Conservation (phyloP, 805 yeast species). For the Debaryomyces tyrocola region DNA sequence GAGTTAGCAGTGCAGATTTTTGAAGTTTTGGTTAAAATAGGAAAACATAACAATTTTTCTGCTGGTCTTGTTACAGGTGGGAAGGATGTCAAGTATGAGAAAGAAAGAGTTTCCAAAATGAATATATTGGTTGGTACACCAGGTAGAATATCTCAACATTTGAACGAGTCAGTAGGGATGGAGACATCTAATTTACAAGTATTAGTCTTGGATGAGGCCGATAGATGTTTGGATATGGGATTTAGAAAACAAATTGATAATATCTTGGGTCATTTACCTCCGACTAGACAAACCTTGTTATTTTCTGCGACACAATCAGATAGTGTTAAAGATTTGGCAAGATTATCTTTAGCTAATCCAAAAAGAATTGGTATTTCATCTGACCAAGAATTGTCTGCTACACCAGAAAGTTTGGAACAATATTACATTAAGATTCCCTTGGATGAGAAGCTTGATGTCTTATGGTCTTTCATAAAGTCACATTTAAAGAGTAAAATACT, state of each 20-base stretch:
- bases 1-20: constrained; percentile 90
- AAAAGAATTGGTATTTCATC: constrained; percentile 41
- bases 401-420: constrained; percentile 86
- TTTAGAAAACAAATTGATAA: constrained; percentile 81
- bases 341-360: constrained; percentile 70
- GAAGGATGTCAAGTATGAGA: constrained; percentile 79
- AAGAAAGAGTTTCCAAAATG: constrained; percentile 73
- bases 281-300: constrained; percentile 76
- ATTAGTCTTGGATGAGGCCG: constrained; percentile 88
- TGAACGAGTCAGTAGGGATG: constrained; percentile 85
- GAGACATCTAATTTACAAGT: constrained; percentile 74
- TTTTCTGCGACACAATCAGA: constrained; percentile 92
- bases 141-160: constrained; percentile 84
- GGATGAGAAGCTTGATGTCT: constrained; percentile 77
- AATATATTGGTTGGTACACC: constrained; percentile 91
- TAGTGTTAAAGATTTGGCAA: constrained; percentile 76
- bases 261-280: constrained; percentile 74
- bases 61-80: constrained; percentile 96
- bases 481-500: constrained; percentile 79
- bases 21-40: constrained; percentile 81
- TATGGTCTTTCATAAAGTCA: constrained; percentile 83
- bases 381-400: constrained; percentile 54
- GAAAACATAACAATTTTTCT: constrained; percentile 69
- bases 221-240: constrained; percentile 91
- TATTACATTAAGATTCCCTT: constrained; percentile 70